Base-by-base conservation (phyloP, 441 rosid genomes). In the Arabidopsis hybrid region DNA sequence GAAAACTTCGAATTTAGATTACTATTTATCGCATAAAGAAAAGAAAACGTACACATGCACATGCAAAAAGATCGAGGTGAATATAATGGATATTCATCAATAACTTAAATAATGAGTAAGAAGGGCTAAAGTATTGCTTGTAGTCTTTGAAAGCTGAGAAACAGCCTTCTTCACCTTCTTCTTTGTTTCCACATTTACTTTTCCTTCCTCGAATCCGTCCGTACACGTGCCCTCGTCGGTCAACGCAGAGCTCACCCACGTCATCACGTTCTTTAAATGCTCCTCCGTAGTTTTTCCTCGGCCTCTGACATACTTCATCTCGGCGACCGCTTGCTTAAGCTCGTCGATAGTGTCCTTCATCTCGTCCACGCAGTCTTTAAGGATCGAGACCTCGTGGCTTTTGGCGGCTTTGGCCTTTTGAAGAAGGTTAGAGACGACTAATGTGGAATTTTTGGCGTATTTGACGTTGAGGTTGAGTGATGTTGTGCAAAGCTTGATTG, bases 61-160 rank as follows among this genome's bases (percentile, higher is more conserved):
- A 72, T 53, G 49, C 64, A 55, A 31, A 43, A 14, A 52, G 29
- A 26, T 26, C 29, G 31, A 52, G 13, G n/a, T 45, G 21, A 52
- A 43, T 34, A 42, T 18, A 66, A 73, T 31, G 60, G 8, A 16
- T 39, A 18, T 11, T 75, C 42, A 86, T 75, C 42, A 86, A 32
- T 76, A 60, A 26, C 32, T 7, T 21, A 80, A 29, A 36, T 77
- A 75, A 58, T 47, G 67, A 66, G 80, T 78, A 55, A 86, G 18
- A 16, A 93, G 88, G 29, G 98, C 85, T 84, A 93, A 85, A 62
- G 86, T 83, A 72, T 85, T 89, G 79, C 97, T 88, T n/a, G 95
- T 88, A 60, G 84, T 52, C 65, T 63, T 70, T 9, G 79, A 75
- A 29, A 89, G 83, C 38, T 85, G 52, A 51, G 43, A 9, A 13